Evolutionary conservation across 164 flowering plant genomes (phyloP).

Genomic region (Paratinospora sagittata): DNA sequence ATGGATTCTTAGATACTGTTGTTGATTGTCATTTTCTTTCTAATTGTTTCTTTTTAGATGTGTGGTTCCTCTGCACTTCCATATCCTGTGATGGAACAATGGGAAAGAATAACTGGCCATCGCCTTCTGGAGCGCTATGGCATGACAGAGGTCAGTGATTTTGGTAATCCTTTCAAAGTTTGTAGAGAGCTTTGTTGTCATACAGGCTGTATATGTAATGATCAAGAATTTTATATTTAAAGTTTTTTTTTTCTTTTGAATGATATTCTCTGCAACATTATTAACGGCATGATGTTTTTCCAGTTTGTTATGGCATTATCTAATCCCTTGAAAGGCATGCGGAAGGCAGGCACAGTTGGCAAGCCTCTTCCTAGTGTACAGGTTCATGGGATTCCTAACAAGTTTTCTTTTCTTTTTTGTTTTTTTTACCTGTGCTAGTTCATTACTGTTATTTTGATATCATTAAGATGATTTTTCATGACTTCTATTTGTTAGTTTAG

Average conservation of each 20-base stretch:
- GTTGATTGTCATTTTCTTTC: slow-evolving; percentile 1
- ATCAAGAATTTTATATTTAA: neutral
- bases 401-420: neutral
- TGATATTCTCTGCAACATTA: neutral
- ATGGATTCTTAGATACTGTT: neutral
- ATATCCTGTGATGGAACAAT: slow-evolving; percentile 83
- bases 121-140: slow-evolving; percentile 95
- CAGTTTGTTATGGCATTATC: slow-evolving; percentile 99
- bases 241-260: neutral
- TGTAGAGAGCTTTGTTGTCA: neutral
- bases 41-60: slow-evolving; percentile 66
- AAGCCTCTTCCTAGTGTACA: slow-evolving; percentile 92
- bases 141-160: slow-evolving; percentile 83
- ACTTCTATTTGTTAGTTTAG: neutral
- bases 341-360: slow-evolving; percentile 95
- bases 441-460: neutral
- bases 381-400: slow-evolving; percentile 40
- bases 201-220: neutral
- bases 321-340: slow-evolving; percentile 68
- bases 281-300: slow-evolving; percentile 18
- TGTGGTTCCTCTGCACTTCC: slow-evolving; percentile 99
- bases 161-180: neutral
- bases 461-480: neutral
- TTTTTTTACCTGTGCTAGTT: neutral
- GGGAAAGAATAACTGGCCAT: slow-evolving; percentile 95